A percentile compares a stretch with the other conserved stretches of the same genome.
Evolutionary conservation across 1,139 yeast species (phyloP).

Genomic region (Lodderomyces parapsilosis): DNA sequence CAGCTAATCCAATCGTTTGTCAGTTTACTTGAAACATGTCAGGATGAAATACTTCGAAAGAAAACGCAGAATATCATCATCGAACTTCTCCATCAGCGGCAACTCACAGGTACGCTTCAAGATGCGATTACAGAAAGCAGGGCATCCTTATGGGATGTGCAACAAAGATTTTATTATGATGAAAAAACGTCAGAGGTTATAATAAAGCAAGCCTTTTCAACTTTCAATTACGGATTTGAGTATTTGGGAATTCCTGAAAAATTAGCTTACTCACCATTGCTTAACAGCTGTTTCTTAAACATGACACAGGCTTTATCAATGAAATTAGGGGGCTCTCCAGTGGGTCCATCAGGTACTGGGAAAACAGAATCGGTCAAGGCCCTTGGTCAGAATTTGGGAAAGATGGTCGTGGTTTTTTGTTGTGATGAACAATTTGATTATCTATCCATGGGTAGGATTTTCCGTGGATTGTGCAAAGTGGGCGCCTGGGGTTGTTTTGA

Average conservation of each 20-base stretch:
- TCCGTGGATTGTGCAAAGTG: conserved; percentile 78
- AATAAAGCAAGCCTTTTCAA: conserved; percentile 54
- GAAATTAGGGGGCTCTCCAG: conserved; percentile 83
- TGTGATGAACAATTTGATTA: conserved; percentile 91
- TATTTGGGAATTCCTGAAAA: conserved; percentile 76
- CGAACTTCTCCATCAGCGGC: conserved; percentile 64
- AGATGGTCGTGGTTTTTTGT: conserved; percentile 80
- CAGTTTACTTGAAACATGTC: not conserved
- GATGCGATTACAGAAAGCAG: conserved; percentile 3
- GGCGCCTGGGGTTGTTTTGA: conserved; percentile 98
- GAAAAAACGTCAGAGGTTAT: conserved; percentile 27
- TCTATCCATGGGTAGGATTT: conserved; percentile 73
- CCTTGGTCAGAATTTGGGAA: conserved; percentile 76
- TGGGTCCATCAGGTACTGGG: conserved; percentile 98
- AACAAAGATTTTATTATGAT: conserved; percentile 51
- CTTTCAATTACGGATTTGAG: conserved; percentile 72
- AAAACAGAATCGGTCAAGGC: conserved; percentile 92
- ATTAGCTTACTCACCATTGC: conserved; percentile 75
- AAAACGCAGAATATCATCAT: conserved; percentile 61
- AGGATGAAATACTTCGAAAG: conserved; percentile 17
- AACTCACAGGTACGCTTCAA: conserved; percentile 25
- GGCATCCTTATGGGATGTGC: conserved; percentile 46
- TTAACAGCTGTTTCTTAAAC: conserved; percentile 62
- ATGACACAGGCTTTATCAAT: conserved; percentile 76
- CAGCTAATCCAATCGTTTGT: conserved; percentile 5